Percentiles rank a stretch among this genome's conserved stretches.
Evolutionary conservation across 2,329 filamentous ascomycete genomes (phyloP).

Genomic region (Paracoccidioides lutzii): DNA sequence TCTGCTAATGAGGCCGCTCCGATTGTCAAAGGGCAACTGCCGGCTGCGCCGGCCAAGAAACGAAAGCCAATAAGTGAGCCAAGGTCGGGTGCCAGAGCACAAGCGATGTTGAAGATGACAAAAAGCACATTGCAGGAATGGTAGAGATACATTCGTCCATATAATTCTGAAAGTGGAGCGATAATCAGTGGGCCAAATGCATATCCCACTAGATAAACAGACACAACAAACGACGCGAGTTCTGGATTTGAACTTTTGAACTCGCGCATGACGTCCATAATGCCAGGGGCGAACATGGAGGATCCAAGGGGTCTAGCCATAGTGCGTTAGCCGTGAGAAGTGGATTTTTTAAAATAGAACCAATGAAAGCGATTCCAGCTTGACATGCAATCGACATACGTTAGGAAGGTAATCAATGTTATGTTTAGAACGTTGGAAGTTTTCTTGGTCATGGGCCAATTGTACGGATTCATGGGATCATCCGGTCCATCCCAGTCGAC

Average conservation of each 20-base stretch:
- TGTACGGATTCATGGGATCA: conserved; percentile 47
- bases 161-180: conserved; percentile 52
- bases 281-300: conserved; percentile 34
- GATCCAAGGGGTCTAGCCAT: conserved; percentile 22
- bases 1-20: conserved; percentile 54
- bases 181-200: conserved; percentile 51
- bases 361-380: neutral
- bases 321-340: neutral
- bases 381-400: conserved; percentile 9
- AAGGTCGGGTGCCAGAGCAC: conserved; percentile 44
- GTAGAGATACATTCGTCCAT: conserved; percentile 44
- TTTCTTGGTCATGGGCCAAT: conserved; percentile 42
- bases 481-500: conserved; percentile 48
- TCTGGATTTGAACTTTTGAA: conserved; percentile 33
- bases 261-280: conserved; percentile 30
- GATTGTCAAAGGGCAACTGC: conserved; percentile 49
- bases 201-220: conserved; percentile 50
- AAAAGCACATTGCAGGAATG: conserved; percentile 47
- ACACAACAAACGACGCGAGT: conserved; percentile 42
- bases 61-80: conserved; percentile 45
- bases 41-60: conserved; percentile 47
- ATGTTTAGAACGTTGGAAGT: conserved; percentile 36
- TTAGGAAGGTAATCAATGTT: conserved; percentile 37
- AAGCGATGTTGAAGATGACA: conserved; percentile 48
- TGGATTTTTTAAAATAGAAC: neutral